Percentiles rank a stretch among this genome's conserved stretches.
These are phyloP conservation scores for Haematococcus lacustris DNA, from an alignment of 139 green algal genomes.

Conservation along the genomic window DNA sequence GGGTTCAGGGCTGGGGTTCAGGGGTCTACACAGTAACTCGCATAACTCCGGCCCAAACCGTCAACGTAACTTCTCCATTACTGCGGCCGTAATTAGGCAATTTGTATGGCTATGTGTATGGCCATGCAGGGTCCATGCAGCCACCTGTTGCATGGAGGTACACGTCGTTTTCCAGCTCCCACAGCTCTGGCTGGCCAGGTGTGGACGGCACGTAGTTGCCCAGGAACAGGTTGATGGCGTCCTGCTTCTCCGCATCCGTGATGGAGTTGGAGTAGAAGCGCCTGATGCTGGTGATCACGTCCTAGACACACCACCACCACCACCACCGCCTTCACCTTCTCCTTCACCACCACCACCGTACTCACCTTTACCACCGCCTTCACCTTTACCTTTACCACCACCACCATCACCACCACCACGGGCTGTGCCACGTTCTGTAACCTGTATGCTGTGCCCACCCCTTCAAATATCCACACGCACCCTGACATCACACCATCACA, in stretches of 20 bases:
- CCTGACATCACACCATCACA: neutral
- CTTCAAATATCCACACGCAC: no score
- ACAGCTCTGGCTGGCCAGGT: slow-evolving; percentile 54
- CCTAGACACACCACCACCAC: slow-evolving; percentile 1
- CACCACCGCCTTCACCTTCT: no score
- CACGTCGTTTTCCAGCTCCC: slow-evolving; percentile 75
- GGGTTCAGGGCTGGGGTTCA: neutral
- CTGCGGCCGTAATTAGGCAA: neutral
- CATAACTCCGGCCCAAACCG: neutral
- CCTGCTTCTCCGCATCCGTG: slow-evolving; percentile 85
- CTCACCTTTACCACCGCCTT: no score
- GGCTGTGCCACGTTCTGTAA: no score
- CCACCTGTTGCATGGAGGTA: slow-evolving; percentile 46
- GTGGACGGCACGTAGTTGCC: slow-evolving; percentile 53
- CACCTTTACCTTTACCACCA: no score
- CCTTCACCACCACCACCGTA: no score
- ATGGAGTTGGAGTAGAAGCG: slow-evolving; percentile 86
- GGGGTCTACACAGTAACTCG: neutral
- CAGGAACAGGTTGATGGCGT: slow-evolving; percentile 93
- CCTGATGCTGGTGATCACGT: slow-evolving; percentile 34
- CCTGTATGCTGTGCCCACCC: no score
- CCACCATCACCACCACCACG: no score
- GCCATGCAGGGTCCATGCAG: neutral
- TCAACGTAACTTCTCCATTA: neutral
- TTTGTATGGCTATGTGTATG: neutral